phyloP scores from a whole-genome alignment of 495 filamentous ascomycete genomes.

The Collariella sp. region DNA sequence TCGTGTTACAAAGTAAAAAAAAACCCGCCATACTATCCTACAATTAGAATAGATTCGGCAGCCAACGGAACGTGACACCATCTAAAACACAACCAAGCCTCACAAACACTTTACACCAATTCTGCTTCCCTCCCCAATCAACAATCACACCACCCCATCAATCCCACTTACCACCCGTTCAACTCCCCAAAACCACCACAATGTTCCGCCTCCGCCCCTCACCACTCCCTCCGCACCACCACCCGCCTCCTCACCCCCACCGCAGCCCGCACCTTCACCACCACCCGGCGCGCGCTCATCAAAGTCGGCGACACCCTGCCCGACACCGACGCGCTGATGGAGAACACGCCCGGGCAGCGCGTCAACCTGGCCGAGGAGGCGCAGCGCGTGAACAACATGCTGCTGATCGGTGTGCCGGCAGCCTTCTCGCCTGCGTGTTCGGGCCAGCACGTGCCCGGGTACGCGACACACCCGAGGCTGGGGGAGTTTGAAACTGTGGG shows the following conservation, averaged over 20 bases:
- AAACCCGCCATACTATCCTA: too few species aligned
- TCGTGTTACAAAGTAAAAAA: too few species aligned
- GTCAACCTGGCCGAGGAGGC: constrained; percentile 76
- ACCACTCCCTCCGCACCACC: background rate
- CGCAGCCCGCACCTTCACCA: constrained; percentile 41
- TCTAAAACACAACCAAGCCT: too few species aligned
- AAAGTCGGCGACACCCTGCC: constrained; percentile 56
- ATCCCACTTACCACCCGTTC: too few species aligned
- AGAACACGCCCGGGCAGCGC: constrained; percentile 66
- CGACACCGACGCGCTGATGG: constrained; percentile 50
- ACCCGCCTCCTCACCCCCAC: background rate
- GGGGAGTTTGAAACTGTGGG: constrained; percentile 72
- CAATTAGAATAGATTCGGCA: too few species aligned
- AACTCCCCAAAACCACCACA: too few species aligned
- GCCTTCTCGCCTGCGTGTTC: constrained; percentile 82
- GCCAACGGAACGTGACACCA: too few species aligned
- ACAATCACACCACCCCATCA: too few species aligned
- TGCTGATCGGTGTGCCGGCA: constrained; percentile 77
- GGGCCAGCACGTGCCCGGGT: constrained; percentile 69
- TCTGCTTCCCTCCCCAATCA: too few species aligned
- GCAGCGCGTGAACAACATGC: constrained; percentile 55
- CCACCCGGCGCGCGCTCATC: constrained; percentile 42
- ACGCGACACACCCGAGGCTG: constrained; percentile 63
- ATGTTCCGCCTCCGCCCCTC: too few species aligned
- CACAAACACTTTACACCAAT: too few species aligned